Percentiles rank a stretch among this genome's conserved stretches.
phyloP scores from a whole-genome alignment of 768 basidiomycete genomes.

The Lactarius hengduanensis region DNA sequence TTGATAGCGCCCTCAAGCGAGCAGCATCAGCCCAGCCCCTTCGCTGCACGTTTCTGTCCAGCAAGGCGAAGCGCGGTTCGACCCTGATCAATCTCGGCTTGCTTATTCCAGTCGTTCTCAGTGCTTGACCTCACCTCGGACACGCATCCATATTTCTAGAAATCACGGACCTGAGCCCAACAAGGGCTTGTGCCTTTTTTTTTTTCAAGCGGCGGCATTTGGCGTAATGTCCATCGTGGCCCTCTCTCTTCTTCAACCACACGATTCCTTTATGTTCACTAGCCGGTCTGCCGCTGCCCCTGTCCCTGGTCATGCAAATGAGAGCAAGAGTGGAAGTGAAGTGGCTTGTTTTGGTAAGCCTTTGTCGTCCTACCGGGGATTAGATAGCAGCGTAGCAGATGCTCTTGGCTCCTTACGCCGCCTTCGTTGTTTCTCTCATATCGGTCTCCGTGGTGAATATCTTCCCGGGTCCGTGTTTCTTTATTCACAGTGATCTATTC shows the following conservation, averaged over 20 bases:
- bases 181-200: not conserved
- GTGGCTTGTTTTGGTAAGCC: slow-evolving; percentile 8
- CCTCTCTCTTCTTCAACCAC: not conserved
- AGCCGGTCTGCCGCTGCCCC: slow-evolving; percentile 2
- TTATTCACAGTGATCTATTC: not conserved
- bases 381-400: slow-evolving; percentile 10
- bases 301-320: slow-evolving; percentile 15
- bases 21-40: not conserved
- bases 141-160: too few relatives aligned
- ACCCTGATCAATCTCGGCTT: slow-evolving; percentile 18
- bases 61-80: slow-evolving; percentile 17
- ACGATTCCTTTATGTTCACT: too few relatives aligned
- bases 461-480: not conserved
- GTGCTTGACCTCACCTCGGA: too few relatives aligned
- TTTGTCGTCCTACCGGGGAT: not conserved
- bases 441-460: slow-evolving; percentile 3
- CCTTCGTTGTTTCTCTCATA: slow-evolving; percentile 2
- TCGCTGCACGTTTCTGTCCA: not conserved
- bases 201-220: slow-evolving; percentile 6
- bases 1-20: not conserved
- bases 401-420: slow-evolving; percentile 9
- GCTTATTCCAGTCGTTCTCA: slow-evolving; percentile 11
- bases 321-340: slow-evolving; percentile 11
- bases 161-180: too few relatives aligned
- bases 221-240: slow-evolving; percentile 17